Evolutionary conservation across 2,329 filamentous ascomycete species (phyloP), one percentile per base, ranked within the genome.

Genomic region (Scopulariopsis brevicaulis): DNA sequence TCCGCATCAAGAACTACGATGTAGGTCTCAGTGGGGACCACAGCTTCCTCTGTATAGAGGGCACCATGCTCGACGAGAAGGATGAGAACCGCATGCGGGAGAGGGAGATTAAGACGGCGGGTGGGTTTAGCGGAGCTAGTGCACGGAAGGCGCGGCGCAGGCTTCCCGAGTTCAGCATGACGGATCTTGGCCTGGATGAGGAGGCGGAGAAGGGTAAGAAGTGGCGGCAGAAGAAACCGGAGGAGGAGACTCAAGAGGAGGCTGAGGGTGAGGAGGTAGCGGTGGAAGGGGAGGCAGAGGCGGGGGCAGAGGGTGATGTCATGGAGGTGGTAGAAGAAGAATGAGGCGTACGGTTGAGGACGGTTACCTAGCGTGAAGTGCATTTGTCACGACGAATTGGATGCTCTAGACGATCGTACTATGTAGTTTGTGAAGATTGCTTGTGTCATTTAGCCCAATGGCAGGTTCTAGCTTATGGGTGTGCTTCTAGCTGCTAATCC

Each of bases 1-100:
- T 96, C 72, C 81, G 85, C 62, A 90, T 96, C 67, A 84, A 86
- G 63, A 90, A 95, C 68, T 89, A 94, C 62, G 92, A 96, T 64
- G 86, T 89, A 1, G 87, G 85, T 32, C 80, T 84, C 53, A 89
- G 87, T 62, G 83, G 84, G 56, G 83, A 86, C 64, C 86, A 86
- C 60, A 90, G 88, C 12, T 94, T 93, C 68, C 73, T 97, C 60
- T 91, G 87, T 64, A 85, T 96, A 61, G 87, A 94, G 69, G 93
- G 92, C 28, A 95, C 89, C n/a, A 86, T 96, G 80, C 73, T 96
- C 55, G 77, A 79, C 53, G 80, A 80, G 51, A 80, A 82, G 22
- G 85, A 84, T 25, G 90, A 95, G 71, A 75, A 73, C 63, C 73
- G 74, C 28, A 73, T 88, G 0, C 67, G 74, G 20, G 63, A 66